Evolutionary conservation across 2,329 filamentous ascomycete species (phyloP), one percentile per base, ranked within the genome.

Genomic region (Ascochyta pisi): DNA sequence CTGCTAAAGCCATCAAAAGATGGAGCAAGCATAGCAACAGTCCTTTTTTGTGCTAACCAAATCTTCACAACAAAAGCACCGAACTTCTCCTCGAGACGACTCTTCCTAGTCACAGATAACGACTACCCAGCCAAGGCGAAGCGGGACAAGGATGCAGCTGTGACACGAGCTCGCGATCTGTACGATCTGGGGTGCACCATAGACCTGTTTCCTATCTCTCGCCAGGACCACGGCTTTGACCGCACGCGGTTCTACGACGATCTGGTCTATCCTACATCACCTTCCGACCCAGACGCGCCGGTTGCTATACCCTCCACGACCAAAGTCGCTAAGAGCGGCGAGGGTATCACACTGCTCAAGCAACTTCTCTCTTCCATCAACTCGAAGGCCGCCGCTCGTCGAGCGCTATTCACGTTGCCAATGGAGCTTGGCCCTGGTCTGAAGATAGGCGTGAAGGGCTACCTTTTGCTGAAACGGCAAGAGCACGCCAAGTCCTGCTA

Each of bases 91-190:
- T 98, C 94, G 6, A 84, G 94, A 58, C 86, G 95, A 31, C 79
- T 99, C n/a, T 99, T 99, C 77, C 86, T 99, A 61, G 91, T 99
- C 52, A 98, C 95, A 0, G 92, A 98, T 74, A 91, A 96, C 62
- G 95, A 98, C 73, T 84, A 92, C 62, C 95, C 95, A 4, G 79
- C 81, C 0, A 81, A 84, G 16, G 88, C 91, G 71, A 95, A 93
- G 76, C 81, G 84, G 7, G 81, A 89, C 27, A 87, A 89, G 48
- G 89, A 89, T 13, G 86, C 89, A 33, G 91, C 95, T 4, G 88
- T 91, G 6, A 91, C 95, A 5, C 86, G 93, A 49, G 95, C 95
- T 26, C 96, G 96, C 73, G 95, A 99, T 78, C 76, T 99, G 22
- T 98, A 97, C 71, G 95, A 99, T 71, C 81, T 98, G 26, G 92